phyloP scores from a whole-genome alignment of 2,329 filamentous ascomycete species.

The Chaetomium strumarium region DNA sequence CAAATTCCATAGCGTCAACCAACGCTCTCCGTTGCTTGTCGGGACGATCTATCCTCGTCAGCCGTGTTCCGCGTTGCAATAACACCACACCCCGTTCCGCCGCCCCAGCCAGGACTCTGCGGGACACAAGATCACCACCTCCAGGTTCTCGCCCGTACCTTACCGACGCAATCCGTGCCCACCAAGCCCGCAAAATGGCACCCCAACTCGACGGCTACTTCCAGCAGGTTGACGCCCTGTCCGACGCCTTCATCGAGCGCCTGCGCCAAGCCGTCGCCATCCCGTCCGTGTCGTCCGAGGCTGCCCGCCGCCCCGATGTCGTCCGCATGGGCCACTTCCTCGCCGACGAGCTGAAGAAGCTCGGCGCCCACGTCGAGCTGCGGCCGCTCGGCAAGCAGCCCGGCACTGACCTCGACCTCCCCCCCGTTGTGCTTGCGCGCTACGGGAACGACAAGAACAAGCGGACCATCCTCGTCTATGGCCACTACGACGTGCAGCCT shows the following conservation, averaged over 20 bases:
- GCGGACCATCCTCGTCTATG: slow-evolving; percentile 92
- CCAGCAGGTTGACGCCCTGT: slow-evolving; percentile 77
- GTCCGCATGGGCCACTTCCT: slow-evolving; percentile 95
- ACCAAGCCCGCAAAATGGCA: slow-evolving; percentile 73
- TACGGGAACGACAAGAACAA: slow-evolving; percentile 92
- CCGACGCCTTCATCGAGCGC: slow-evolving; percentile 80
- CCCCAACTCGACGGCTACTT: slow-evolving; percentile 89
- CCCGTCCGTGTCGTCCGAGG: slow-evolving; percentile 89
- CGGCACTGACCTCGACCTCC: slow-evolving; percentile 82
- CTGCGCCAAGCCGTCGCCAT: slow-evolving; percentile 91
- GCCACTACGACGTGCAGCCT: slow-evolving; percentile 98
- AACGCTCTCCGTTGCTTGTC: slow-evolving; percentile 8
- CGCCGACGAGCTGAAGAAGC: slow-evolving; percentile 69
- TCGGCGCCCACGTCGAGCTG: slow-evolving; percentile 84
- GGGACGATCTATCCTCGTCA: not conserved
- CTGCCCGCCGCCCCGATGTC: slow-evolving; percentile 82
- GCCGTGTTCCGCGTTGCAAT: slow-evolving; percentile 8
- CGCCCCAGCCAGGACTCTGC: not conserved
- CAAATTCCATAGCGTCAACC: slow-evolving; percentile 15
- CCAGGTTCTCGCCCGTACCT: slow-evolving; percentile 40
- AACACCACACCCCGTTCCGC: slow-evolving; percentile 8
- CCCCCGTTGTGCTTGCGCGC: slow-evolving; percentile 84
- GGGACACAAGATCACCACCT: slow-evolving; percentile 1
- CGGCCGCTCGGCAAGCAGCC: slow-evolving; percentile 87
- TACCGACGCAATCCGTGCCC: slow-evolving; percentile 46